Conservation (phyloP, 2,329 filamentous ascomycete species). For the Pyrenochaeta sp. region DNA sequence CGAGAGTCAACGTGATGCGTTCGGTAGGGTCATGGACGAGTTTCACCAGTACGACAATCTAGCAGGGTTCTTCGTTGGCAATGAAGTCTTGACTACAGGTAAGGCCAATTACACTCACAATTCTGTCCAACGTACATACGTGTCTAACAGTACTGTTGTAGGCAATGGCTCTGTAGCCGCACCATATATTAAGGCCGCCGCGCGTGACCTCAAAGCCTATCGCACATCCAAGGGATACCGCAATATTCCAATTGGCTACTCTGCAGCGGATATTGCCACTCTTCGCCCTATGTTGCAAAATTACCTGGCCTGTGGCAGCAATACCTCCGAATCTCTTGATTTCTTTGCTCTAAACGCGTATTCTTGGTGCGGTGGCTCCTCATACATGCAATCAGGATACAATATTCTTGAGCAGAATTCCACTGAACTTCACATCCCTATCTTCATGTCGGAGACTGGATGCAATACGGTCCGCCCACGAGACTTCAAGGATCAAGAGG, state of each 20-base stretch:
- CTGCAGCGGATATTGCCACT: conserved; percentile 81
- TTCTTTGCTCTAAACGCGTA: conserved; percentile 90
- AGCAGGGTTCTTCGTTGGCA: conserved; percentile 80
- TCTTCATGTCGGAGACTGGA: conserved; percentile 78
- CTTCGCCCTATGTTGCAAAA: conserved; percentile 71
- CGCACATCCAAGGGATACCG: conserved; percentile 78
- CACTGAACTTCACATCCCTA: conserved; percentile 71
- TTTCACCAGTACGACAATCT: conserved; percentile 82
- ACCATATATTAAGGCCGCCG: conserved; percentile 83
- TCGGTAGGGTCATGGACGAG: conserved; percentile 76
- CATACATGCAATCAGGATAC: conserved; percentile 74
- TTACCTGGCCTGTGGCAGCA: conserved; percentile 80
- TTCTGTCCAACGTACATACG: neutral
- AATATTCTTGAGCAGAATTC: conserved; percentile 71
- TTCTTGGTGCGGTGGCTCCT: conserved; percentile 62
- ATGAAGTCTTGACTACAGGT: conserved; percentile 76
- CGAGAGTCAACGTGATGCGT: conserved; percentile 72
- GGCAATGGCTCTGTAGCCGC: conserved; percentile 68
- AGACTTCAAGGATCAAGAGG: conserved; percentile 74
- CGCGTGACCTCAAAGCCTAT: conserved; percentile 84
- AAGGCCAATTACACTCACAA: conserved; percentile 9
- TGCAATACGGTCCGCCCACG: conserved; percentile 74
- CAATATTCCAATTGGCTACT: conserved; percentile 85
- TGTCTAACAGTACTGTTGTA: conserved; percentile 22
- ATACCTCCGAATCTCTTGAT: conserved; percentile 73